Base-by-base conservation (phyloP, 768 basidiomycete genomes). In the Pleurotus tuoliensis region DNA sequence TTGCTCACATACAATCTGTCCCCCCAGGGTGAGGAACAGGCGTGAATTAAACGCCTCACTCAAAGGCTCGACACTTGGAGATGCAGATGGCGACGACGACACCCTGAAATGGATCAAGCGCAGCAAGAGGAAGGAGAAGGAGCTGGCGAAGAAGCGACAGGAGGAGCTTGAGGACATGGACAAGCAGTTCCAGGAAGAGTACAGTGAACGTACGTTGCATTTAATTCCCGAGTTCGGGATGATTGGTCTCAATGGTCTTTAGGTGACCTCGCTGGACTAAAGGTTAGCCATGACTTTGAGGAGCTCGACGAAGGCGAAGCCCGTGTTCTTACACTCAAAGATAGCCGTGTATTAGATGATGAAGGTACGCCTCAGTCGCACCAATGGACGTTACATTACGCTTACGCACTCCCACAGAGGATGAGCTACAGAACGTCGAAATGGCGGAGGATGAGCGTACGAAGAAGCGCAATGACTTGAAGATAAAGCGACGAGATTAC, bases 371-470 rank as follows among this genome's bases (percentile, higher is more conserved):
- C 40, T 18, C 16, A 34, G 24, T 25, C 5, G 24, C 24, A 25
- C 24, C 5, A 25, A 25, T 25, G 5, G 24, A 1, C 24, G 1
- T 5, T 25, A 25, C 24, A 25, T n/a, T 20, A 3, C 38, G 20
- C 15, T 30, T 24, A 43, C 55, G 9, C 61, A 52, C 15, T 34
- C 3, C 25, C 24, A n/a, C 66, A 96, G 97, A 99, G 88, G 97
- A 99, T 71, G 97, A 96, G 71, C 81, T 99, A 12, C 91, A 97
- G 74, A 98, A 99, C 62, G 78, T 97, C 55, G 93, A 97, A 64
- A 83, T 98, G 81, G 94, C 92, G 0, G 95, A 97, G 67, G 85
- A 82, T 50, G 94, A 95, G 62, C 83, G 82, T 18, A 82, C 80
- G 13, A 83, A 90, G 65, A 88, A 92, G 72, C 86, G 87, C 37